These are phyloP conservation scores for Patellifolia procumbens DNA, from an alignment of 179 eudicot species.

Conservation along the genomic window DNA sequence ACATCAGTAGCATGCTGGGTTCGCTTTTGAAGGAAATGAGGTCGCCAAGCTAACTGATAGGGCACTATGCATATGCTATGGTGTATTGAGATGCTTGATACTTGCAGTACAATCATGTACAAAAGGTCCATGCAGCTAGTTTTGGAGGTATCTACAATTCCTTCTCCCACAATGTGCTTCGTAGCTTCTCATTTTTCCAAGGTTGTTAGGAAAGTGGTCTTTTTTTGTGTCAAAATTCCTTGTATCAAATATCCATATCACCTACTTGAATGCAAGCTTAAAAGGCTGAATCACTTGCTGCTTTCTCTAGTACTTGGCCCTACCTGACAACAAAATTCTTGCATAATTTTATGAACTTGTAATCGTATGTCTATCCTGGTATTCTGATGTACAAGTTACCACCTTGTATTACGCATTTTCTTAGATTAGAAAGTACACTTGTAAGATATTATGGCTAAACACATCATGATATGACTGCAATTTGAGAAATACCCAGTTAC, in stretches of 20 bases:
- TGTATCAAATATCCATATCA: background rate
- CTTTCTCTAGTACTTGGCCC: background rate
- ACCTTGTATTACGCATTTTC: background rate
- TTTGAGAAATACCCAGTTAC: no score
- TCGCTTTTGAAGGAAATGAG: slow-evolving; percentile 40
- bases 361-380: background rate
- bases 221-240: background rate
- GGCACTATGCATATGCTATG: slow-evolving; percentile 3
- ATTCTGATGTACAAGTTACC: background rate
- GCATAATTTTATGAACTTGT: background rate
- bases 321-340: background rate
- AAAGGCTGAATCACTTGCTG: background rate
- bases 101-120: background rate
- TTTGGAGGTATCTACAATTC: background rate
- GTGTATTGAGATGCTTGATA: slow-evolving; percentile 14
- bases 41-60: slow-evolving; percentile 14
- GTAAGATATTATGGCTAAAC: no score
- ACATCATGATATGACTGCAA: no score
- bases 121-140: background rate
- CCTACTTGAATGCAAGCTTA: background rate
- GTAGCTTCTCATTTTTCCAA: background rate
- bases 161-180: background rate
- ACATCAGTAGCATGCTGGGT: slow-evolving; percentile 31
- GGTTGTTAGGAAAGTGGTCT: background rate
- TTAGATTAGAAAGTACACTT: no score